Percentiles rank a stretch among this genome's conserved stretches.
Conservation (phyloP, 2,329 filamentous ascomycete genomes). For the Trichoderma harzianum region DNA sequence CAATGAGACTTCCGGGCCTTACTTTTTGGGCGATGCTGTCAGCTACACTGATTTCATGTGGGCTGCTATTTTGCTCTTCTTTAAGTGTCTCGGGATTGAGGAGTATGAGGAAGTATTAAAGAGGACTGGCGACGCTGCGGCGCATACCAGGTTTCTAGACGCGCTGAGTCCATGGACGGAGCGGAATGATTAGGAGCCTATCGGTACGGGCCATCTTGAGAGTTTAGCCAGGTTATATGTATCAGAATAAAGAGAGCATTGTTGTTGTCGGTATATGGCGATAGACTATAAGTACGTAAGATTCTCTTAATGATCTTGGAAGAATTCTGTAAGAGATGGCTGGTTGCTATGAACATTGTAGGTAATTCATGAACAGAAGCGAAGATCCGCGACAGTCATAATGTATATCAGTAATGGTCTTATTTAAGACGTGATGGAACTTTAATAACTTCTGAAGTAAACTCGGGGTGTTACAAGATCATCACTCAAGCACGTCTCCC, state of each 20-base stretch:
- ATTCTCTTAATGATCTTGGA: too few relatives aligned
- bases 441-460: background rate
- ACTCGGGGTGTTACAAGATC: background rate
- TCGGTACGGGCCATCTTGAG: background rate
- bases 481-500: background rate
- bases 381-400: too few relatives aligned
- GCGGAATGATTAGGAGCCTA: background rate
- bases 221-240: background rate
- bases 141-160: background rate
- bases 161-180: background rate
- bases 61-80: slow-evolving; percentile 3
- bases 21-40: background rate
- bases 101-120: background rate
- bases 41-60: slow-evolving; percentile 7
- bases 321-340: too few relatives aligned
- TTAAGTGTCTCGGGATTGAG: background rate
- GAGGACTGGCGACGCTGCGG: background rate
- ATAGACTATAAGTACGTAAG: background rate
- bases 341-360: too few relatives aligned
- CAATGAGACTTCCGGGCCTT: background rate
- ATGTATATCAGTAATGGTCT: too few relatives aligned
- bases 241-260: background rate
- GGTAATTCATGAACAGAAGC: too few relatives aligned
- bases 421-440: background rate
- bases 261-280: background rate